Evolutionary conservation across 1,139 yeast species (phyloP).

Genomic region (Kodamaea anthophila): DNA sequence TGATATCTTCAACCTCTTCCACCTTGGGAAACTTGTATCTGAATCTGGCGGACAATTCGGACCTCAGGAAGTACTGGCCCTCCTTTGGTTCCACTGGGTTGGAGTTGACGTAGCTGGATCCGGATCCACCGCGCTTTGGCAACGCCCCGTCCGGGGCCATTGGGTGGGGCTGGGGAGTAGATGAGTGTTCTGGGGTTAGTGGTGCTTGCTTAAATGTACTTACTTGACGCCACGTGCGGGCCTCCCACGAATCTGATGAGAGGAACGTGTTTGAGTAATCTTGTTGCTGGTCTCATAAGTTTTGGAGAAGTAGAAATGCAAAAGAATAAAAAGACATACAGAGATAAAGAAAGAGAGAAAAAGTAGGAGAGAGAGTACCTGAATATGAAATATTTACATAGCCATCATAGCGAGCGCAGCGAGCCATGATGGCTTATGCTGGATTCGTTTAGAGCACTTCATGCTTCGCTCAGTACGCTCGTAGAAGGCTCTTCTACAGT

Average conservation of each 20-base stretch:
- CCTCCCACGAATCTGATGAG: conserved; percentile 62
- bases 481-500: no score
- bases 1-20: conserved; percentile 65
- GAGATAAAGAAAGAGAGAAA: neutral
- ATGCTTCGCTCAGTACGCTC: no score
- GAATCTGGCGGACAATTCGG: conserved; percentile 65
- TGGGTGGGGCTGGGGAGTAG: conserved; percentile 37
- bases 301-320: no score
- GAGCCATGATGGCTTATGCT: no score
- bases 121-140: conserved; percentile 30
- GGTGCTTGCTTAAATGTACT: conserved; percentile 14
- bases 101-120: conserved; percentile 18
- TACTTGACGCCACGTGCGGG: conserved; percentile 47
- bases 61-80: conserved; percentile 52
- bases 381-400: neutral
- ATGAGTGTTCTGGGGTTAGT: conserved; percentile 24
- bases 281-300: conserved; percentile 24
- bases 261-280: conserved; percentile 43
- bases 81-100: conserved; percentile 36
- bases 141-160: conserved; percentile 46
- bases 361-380: neutral
- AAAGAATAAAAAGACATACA: no score
- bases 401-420: no score
- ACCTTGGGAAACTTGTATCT: conserved; percentile 58
- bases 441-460: no score